Percentiles rank a stretch among this genome's conserved stretches.
Evolutionary conservation across 768 basidiomycete species (phyloP).

Genomic region (Arthromyces matolae): DNA sequence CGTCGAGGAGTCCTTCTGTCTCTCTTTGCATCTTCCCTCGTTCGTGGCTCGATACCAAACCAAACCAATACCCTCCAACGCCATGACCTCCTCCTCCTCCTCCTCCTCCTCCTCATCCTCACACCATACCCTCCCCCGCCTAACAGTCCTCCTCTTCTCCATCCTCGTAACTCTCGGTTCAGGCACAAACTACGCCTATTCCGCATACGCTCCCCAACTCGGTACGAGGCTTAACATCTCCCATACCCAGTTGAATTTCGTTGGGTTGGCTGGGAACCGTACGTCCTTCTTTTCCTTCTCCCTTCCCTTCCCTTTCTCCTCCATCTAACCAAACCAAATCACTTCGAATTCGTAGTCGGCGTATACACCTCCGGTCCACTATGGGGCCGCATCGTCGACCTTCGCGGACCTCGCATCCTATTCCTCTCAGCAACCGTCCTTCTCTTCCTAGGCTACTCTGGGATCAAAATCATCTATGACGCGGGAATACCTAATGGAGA

Average conservation of each 20-base stretch:
- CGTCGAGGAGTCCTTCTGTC: too few species aligned
- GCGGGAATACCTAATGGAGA: slow-evolving; percentile 37
- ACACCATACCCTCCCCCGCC: too few species aligned
- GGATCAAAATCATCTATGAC: slow-evolving; percentile 68
- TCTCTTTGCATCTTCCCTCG: too few species aligned
- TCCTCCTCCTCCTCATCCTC: too few species aligned
- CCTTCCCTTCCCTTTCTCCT: too few species aligned
- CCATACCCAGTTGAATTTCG: slow-evolving; percentile 79
- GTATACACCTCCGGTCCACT: slow-evolving; percentile 74
- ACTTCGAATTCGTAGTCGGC: slow-evolving; percentile 48
- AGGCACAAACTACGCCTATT: too few species aligned
- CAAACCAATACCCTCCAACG: too few species aligned
- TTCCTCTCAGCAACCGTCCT: slow-evolving; percentile 55
- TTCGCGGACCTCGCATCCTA: slow-evolving; percentile 64
- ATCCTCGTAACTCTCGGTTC: too few species aligned
- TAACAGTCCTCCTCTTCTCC: too few species aligned
- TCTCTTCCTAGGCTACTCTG: slow-evolving; percentile 69
- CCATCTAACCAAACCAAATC: neutral
- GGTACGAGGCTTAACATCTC: slow-evolving; percentile 69
- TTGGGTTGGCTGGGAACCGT: slow-evolving; percentile 81
- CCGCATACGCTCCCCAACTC: slow-evolving; percentile 88
- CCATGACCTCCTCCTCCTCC: too few species aligned
- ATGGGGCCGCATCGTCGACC: slow-evolving; percentile 78
- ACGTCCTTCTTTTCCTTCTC: too few species aligned
- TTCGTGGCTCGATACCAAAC: too few species aligned